phyloP scores from a whole-genome alignment of 2,329 filamentous ascomycete species.

The Penicillium psychrosexuale region DNA sequence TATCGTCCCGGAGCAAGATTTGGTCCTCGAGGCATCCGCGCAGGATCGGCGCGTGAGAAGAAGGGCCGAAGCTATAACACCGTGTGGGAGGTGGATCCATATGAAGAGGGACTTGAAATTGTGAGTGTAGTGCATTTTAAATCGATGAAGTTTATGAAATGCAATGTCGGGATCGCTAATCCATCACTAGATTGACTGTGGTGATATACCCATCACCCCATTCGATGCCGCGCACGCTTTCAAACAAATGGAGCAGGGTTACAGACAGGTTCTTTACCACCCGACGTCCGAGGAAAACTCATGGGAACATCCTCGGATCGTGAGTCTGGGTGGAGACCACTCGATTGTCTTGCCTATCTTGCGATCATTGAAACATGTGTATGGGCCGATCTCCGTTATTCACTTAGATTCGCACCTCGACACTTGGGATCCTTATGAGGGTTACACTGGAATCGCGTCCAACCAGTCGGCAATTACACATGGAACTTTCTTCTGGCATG shows the following conservation, averaged over 20 bases:
- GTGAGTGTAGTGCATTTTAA: not conserved
- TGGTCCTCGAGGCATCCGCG: conserved; percentile 32
- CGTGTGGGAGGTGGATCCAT: conserved; percentile 28
- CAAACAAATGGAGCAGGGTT: conserved; percentile 27
- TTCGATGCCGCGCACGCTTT: conserved; percentile 26
- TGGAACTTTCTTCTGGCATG: conserved; percentile 30
- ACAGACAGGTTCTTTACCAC: conserved; percentile 18
- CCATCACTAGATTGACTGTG: conserved; percentile 23
- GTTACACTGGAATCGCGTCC: conserved; percentile 22
- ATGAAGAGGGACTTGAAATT: conserved; percentile 20
- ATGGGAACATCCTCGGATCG: conserved; percentile 17
- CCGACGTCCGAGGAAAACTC: conserved; percentile 4
- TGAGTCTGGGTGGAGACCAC: conserved; percentile 27
- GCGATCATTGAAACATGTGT: conserved; percentile 23
- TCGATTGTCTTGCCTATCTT: conserved; percentile 27
- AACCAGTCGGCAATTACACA: conserved; percentile 26
- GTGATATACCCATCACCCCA: conserved; percentile 29
- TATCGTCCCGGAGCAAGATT: conserved; percentile 35
- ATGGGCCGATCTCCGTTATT: conserved; percentile 25
- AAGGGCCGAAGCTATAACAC: conserved; percentile 30
- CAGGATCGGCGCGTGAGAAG: conserved; percentile 29
- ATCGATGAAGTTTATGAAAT: too few relatives aligned
- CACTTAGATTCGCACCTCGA: conserved; percentile 33
- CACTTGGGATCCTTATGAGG: conserved; percentile 26
- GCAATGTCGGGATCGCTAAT: not conserved